A percentile compares a stretch with the other conserved stretches of the same genome.
phyloP scores from a whole-genome alignment of 352 stramenopile species.

The Pythium periplocum region DNA sequence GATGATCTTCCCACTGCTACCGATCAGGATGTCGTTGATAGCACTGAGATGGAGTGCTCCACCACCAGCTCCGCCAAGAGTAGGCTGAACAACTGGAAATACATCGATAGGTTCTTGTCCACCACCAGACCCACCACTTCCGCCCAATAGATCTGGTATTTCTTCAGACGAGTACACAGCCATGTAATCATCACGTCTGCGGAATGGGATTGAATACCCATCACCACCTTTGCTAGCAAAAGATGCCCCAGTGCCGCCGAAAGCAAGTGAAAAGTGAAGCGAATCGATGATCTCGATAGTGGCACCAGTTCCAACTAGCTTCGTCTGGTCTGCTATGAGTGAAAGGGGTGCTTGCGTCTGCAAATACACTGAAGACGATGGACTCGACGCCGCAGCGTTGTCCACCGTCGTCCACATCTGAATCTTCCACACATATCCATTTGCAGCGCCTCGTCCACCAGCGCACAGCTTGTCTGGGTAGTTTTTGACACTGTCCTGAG shows the following conservation, averaged over 20 bases:
- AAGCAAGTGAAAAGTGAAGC: constrained; percentile 87
- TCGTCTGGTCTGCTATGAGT: constrained; percentile 36
- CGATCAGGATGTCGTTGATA: constrained; percentile 93
- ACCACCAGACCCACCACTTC: constrained; percentile 88
- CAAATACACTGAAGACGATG: constrained; percentile 40
- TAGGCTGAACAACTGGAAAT: constrained; percentile 56
- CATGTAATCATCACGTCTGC: constrained; percentile 10
- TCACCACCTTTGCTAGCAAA: constrained; percentile 40
- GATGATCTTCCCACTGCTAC: constrained; percentile 59
- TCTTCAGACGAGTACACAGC: constrained; percentile 36
- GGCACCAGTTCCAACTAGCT: constrained; percentile 45
- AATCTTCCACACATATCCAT: constrained; percentile 89
- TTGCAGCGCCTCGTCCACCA: constrained; percentile 67
- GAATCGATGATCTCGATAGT: constrained; percentile 56
- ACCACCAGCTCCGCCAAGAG: constrained; percentile 88
- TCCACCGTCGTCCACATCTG: constrained; percentile 84
- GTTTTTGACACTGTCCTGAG: constrained; percentile 40
- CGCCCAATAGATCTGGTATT: constrained; percentile 83
- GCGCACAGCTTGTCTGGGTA: constrained; percentile 74
- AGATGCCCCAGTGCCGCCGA: constrained; percentile 80
- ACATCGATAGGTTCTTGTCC: constrained; percentile 76
- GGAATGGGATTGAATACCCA: constrained; percentile 42
- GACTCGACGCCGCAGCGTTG: constrained; percentile 76
- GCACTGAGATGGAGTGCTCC: constrained; percentile 84
- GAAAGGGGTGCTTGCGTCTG: constrained; percentile 22